Evolutionary conservation across 257 asterid genomes (phyloP).

Genomic region (Fraxinus americana): DNA sequence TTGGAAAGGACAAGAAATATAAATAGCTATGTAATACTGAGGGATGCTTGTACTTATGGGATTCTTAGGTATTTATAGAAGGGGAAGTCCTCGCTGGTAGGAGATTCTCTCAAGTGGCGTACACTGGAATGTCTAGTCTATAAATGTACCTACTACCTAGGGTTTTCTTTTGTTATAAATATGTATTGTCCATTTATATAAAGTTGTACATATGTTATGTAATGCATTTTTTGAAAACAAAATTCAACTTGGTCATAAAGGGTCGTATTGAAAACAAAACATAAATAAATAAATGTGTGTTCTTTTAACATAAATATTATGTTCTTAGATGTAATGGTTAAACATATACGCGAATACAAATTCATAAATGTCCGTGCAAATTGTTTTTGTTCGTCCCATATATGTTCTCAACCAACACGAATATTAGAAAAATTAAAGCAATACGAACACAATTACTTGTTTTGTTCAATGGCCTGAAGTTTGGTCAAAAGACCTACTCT

Average conservation of each 20-base stretch:
- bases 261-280: too few relatives aligned
- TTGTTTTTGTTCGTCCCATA: background rate
- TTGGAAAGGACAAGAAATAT: background rate
- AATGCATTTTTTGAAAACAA: too few relatives aligned
- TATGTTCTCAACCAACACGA: too few relatives aligned
- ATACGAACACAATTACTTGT: too few relatives aligned
- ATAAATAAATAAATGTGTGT: too few relatives aligned
- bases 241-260: too few relatives aligned
- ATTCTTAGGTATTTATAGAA: slow-evolving; percentile 48
- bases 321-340: too few relatives aligned
- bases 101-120: slow-evolving; percentile 32
- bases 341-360: too few relatives aligned
- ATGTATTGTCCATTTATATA: too few relatives aligned
- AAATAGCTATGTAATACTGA: background rate
- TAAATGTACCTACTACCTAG: background rate
- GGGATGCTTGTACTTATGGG: slow-evolving; percentile 30
- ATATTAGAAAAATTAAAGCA: too few relatives aligned
- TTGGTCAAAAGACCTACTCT: background rate
- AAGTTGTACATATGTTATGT: background rate
- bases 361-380: background rate
- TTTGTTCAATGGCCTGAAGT: too few relatives aligned
- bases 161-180: background rate
- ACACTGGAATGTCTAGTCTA: background rate
- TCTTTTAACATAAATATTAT: too few relatives aligned
- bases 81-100: slow-evolving; percentile 38